A percentile compares a stretch with the other conserved stretches of the same genome.
phyloP scores from a whole-genome alignment of 768 basidiomycete genomes.

The Naganishia vishniacii region DNA sequence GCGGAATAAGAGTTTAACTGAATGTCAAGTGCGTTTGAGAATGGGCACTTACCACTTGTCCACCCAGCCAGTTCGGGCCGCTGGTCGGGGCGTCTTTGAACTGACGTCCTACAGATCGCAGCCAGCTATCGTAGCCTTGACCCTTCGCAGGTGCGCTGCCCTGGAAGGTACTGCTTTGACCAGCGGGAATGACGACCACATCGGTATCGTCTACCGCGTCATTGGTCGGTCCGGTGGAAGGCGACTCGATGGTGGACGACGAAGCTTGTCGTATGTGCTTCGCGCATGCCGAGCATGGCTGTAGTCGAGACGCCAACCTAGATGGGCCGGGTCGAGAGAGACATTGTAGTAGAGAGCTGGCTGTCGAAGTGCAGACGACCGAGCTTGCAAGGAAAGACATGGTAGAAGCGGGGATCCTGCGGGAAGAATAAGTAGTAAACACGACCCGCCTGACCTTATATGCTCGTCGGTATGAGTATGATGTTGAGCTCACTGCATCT shows the following conservation, averaged over 20 bases:
- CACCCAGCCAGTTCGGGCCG: constrained; percentile 44
- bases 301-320: constrained; percentile 16
- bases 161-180: background rate
- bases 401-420: constrained; percentile 8
- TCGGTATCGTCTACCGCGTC: background rate
- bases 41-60: constrained; percentile 35
- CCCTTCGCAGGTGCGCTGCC: background rate
- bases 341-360: constrained; percentile 17
- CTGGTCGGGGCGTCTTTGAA: constrained; percentile 34
- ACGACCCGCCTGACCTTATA: background rate
- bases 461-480: background rate
- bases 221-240: background rate
- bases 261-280: constrained; percentile 15
- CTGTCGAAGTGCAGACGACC: constrained; percentile 11
- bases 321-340: constrained; percentile 27
- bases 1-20: background rate
- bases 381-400: background rate
- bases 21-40: background rate
- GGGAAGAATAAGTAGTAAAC: background rate
- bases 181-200: background rate
- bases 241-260: background rate
- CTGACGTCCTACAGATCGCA: constrained; percentile 29
- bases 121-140: constrained; percentile 30
- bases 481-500: background rate
- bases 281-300: constrained; percentile 21